Percentiles rank a stretch among this genome's conserved stretches.
Conservation (phyloP, 176 grass and related monocot genomes). For the Thalia dealbata region DNA sequence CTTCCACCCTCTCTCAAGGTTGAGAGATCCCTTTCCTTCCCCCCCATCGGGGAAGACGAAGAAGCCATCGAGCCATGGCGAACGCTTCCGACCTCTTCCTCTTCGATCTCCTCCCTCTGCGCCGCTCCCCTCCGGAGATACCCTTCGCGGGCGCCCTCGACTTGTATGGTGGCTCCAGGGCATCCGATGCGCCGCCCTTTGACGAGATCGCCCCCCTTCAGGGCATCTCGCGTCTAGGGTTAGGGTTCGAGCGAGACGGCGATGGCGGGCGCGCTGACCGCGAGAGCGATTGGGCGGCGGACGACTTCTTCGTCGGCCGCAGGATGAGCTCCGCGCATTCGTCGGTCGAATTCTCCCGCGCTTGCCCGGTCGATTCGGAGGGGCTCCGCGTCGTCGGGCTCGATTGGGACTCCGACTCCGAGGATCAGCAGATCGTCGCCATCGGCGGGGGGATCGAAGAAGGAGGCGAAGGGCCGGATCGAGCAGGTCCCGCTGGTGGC, state of each 20-base stretch:
- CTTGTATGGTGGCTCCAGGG: background rate
- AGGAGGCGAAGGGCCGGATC: background rate
- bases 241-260: background rate
- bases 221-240: background rate
- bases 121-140: no score
- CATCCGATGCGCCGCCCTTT: background rate
- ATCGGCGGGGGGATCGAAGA: background rate
- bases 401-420: conserved; percentile 21
- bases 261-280: background rate
- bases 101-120: background rate
- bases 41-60: background rate
- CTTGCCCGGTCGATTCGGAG: conserved; percentile 9
- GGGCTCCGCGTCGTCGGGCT: conserved; percentile 6
- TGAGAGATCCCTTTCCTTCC: no score
- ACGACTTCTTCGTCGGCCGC: conserved; percentile 20
- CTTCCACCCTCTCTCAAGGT: no score
- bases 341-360: conserved; percentile 20
- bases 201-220: background rate
- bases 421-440: background rate
- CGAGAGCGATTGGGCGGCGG: conserved; percentile 4
- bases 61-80: background rate
- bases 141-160: background rate
- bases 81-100: conserved; percentile 1
- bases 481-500: background rate
- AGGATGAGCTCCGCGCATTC: background rate